Evolutionary conservation across 2,329 filamentous ascomycete species (phyloP), one percentile per base, ranked within the genome.

Genomic region (Mycosphaerelloides madeirae): DNA sequence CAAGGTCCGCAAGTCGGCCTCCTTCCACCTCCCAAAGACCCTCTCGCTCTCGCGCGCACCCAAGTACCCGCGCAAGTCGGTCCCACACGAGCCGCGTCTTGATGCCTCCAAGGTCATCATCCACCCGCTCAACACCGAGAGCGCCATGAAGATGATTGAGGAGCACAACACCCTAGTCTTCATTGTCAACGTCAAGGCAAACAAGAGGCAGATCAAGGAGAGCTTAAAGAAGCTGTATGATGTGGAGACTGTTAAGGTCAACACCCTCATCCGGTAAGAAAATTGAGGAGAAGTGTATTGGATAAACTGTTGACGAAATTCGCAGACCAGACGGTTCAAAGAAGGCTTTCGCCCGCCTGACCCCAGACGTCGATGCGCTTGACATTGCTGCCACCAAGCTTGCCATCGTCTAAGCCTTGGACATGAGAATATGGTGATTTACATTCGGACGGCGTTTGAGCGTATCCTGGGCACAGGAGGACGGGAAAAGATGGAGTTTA

Each of bases 71-170:
- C 89, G 91, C 79, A 95, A 93, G 81, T 90, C 88, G 61, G 82
- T 98, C 70, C 84, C 87, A 65, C 85, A 91, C 72, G 80, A 81
- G 69, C 85, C 90, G 63, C 86, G 89, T 65, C 87, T 98, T 67
- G 93, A 98, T 77, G 87, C 91, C 77, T 87, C 90, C 82, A 96
- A 95, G 84, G 80, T 97, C 72, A 85, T 98, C 73, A 79, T 97
- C 69, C 88, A 96, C 83, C 93, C 93, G 60, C 82, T 98, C 69
- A 98, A 98, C 85, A 98, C 93, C 52, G 93, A 98, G 85, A 93
- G 85, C 68, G 93, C 94, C 68, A 97, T 98, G 91, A 98, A 98
- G 88, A 96, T 96, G 86, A 96, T 98, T 65, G 93, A 98, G 81
- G 93, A 98, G 85, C 90, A 98, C 84, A 98, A 98, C 83, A 98